Conservation (phyloP, 75 land plant species). For the Pinus taeda region DNA sequence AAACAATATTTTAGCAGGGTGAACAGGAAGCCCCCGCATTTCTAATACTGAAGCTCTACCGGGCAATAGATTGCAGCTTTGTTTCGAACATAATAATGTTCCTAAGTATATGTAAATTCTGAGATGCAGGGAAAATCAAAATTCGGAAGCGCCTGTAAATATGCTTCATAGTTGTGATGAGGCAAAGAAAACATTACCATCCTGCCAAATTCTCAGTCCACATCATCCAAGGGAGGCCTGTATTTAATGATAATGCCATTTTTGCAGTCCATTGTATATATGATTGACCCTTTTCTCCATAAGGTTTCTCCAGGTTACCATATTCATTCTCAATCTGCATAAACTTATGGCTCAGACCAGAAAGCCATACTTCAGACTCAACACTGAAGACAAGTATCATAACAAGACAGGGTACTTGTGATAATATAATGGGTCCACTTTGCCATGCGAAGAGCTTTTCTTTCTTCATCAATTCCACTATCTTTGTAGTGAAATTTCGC, state of each 20-base stretch:
- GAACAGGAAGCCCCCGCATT: background rate
- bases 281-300: conserved; percentile 40
- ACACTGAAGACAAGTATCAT: background rate
- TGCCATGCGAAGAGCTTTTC: conserved; percentile 60
- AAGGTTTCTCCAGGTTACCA: conserved; percentile 35
- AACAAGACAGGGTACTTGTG: conserved; percentile 40
- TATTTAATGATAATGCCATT: conserved; percentile 32
- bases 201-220: conserved; percentile 96
- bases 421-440: conserved; percentile 80
- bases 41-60: background rate
- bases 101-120: too few relatives aligned
- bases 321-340: conserved; percentile 76
- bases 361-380: background rate
- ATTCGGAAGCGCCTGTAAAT: background rate
- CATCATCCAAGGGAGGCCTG: conserved; percentile 71
- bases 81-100: too few relatives aligned
- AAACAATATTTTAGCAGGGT: background rate
- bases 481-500: conserved; percentile 60
- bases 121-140: too few relatives aligned
- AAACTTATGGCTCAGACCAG: background rate
- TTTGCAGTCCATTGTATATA: conserved; percentile 63
- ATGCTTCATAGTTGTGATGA: background rate
- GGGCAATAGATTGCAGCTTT: too few relatives aligned
- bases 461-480: conserved; percentile 56
- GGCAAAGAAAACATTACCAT: conserved; percentile 36